These are phyloP conservation scores for Phytophthora pini DNA, from an alignment of 352 stramenopile genomes.

Conservation along the genomic window DNA sequence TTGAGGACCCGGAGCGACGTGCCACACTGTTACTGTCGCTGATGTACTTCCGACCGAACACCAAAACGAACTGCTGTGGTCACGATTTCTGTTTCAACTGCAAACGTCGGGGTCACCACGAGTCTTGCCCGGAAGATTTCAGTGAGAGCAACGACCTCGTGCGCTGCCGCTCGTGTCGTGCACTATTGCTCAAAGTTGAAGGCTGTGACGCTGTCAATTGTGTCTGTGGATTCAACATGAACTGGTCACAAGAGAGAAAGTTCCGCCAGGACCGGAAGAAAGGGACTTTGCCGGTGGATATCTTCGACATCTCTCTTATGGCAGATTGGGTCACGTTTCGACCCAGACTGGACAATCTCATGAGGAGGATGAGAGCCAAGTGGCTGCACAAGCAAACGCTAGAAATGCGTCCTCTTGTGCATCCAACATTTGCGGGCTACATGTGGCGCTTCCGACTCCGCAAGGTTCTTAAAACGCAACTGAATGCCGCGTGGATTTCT, in stretches of 20 bases:
- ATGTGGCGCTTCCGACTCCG: slow-evolving; percentile 28
- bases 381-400: slow-evolving; percentile 9
- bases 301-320: slow-evolving; percentile 32
- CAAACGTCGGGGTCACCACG: slow-evolving; percentile 47
- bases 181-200: slow-evolving; percentile 54
- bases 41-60: slow-evolving; percentile 36
- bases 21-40: slow-evolving; percentile 47
- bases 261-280: slow-evolving; percentile 24
- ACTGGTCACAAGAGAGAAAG: slow-evolving; percentile 39
- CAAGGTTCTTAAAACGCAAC: slow-evolving; percentile 12
- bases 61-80: slow-evolving; percentile 46
- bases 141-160: slow-evolving; percentile 39
- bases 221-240: slow-evolving; percentile 53
- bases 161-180: slow-evolving; percentile 49
- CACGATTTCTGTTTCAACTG: slow-evolving; percentile 62
- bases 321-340: slow-evolving; percentile 16
- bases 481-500: background rate
- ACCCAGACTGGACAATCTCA: background rate
- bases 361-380: slow-evolving; percentile 17
- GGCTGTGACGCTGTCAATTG: slow-evolving; percentile 60
- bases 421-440: slow-evolving; percentile 2
- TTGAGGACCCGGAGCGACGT: slow-evolving; percentile 49
- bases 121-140: slow-evolving; percentile 26
- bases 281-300: slow-evolving; percentile 37
- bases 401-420: background rate